Conservation (phyloP, 2,329 filamentous ascomycete species). For the Fusarium mexicanum region DNA sequence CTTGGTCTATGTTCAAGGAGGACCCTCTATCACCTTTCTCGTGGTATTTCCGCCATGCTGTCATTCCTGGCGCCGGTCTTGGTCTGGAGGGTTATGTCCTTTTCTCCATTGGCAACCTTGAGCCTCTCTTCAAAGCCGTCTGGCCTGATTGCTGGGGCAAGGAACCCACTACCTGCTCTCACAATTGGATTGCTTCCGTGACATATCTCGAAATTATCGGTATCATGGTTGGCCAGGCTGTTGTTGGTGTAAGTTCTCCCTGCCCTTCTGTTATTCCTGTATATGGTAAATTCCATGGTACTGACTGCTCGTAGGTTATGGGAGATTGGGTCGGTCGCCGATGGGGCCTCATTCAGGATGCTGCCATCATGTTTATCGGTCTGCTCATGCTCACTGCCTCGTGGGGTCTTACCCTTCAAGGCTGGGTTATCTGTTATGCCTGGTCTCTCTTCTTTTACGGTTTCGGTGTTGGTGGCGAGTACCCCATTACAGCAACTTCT, state of each 20-base stretch:
- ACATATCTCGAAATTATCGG: conserved; percentile 93
- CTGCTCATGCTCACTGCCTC: conserved; percentile 90
- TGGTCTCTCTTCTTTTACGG: conserved; percentile 87
- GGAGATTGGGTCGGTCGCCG: conserved; percentile 85
- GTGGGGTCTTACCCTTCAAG: conserved; percentile 87
- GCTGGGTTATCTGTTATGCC: conserved; percentile 97
- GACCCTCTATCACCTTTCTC: conserved; percentile 85
- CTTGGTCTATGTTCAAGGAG: conserved; percentile 84
- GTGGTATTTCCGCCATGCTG: conserved; percentile 90
- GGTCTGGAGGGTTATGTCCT: conserved; percentile 95
- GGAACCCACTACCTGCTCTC: conserved; percentile 70
- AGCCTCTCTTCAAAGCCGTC: conserved; percentile 78
- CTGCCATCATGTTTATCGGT: conserved; percentile 91
- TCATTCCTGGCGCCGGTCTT: conserved; percentile 91
- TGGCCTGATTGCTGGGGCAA: conserved; percentile 83
- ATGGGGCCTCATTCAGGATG: conserved; percentile 96
- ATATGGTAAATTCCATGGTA: not conserved
- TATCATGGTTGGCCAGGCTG: conserved; percentile 93
- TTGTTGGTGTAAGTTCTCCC: conserved; percentile 74
- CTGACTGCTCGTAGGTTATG: conserved; percentile 55
- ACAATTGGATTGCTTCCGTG: conserved; percentile 84
- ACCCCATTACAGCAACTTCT: conserved; percentile 95
- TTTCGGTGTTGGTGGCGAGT: conserved; percentile 81
- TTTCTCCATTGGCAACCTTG: conserved; percentile 95
- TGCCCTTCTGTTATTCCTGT: not conserved